Evolutionary conservation across 2,329 filamentous ascomycete species (phyloP), one percentile per base, ranked within the genome.

Genomic region (Ascochyta viciae-villosae): DNA sequence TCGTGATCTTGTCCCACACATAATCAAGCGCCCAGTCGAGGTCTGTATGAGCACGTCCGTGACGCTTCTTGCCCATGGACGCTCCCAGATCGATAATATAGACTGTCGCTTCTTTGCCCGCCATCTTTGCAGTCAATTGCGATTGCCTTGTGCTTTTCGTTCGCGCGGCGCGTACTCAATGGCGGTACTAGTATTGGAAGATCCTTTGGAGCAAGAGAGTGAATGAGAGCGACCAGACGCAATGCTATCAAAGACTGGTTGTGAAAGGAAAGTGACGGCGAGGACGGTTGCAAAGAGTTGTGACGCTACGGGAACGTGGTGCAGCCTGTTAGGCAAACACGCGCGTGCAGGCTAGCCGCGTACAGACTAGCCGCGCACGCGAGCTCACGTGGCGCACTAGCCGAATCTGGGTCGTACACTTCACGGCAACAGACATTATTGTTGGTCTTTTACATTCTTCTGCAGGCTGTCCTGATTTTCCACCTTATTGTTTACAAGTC

Each of bases 21-120:
- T 96, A 99, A 60, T 87, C 86, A 86, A 98, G 88, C 43, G 87
- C 86, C 87, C 89, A 99, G 58, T 97, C 91, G 16, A 99, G 84
- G 73, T 98, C 90, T 3, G 89, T 89, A 73, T 94, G 85, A 19
- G 80, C 73, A 63, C 95, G 87, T 24, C 89, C 91, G 77, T 86
- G 83, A 65, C 87, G 85, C 66, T 81, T 84, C 71, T 89, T 81
- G 54, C 83, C 89, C 90, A 96, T 97, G n/a, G 93, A 90, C 69
- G 80, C 82, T 54, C 92, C 93, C 23, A 97, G 81, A 77, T 99
- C 95, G 58, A 99, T 78, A 65, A 99, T 89, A 76, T 95, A 99
- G 39, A 98, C 86, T 0, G 89, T 95, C 8, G 92, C 92, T 80
- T 98, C 92, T 75, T 99, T 99, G 60, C 90, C 88, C 10, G 92